These are phyloP conservation scores for Venturiaceae sp. DNA, from an alignment of 2,329 filamentous ascomycete species.

Conservation along the genomic window DNA sequence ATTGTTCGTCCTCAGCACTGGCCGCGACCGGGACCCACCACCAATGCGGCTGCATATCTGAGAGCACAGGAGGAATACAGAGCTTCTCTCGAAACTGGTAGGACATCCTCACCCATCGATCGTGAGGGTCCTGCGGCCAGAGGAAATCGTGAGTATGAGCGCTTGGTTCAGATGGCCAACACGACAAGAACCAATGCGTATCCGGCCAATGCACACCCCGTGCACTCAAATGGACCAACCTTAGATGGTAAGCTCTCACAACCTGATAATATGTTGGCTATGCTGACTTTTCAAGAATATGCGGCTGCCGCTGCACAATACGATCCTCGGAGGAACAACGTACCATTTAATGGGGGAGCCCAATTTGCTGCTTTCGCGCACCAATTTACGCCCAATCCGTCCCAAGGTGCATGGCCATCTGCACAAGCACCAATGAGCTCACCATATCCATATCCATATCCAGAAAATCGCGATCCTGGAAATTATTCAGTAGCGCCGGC, in stretches of 20 bases:
- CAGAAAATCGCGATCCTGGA: neutral
- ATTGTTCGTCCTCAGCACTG: slow-evolving; percentile 39
- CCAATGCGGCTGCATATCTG: neutral
- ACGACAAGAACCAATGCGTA: neutral
- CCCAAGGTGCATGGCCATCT: neutral
- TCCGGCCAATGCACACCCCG: neutral
- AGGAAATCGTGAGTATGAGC: slow-evolving; percentile 5
- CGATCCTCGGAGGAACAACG: neutral
- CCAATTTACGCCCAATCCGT: neutral
- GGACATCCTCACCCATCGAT: neutral
- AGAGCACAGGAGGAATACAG: slow-evolving; percentile 2
- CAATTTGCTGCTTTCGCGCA: slow-evolving; percentile 4
- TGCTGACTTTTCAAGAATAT: neutral
- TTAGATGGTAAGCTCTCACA: neutral
- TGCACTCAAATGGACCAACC: neutral
- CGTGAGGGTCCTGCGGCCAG: slow-evolving; percentile 3
- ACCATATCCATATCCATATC: neutral
- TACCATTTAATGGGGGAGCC: neutral
- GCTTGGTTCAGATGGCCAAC: neutral
- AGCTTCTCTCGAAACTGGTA: neutral
- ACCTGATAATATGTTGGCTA: neutral
- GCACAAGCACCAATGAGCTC: neutral
- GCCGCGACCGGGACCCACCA: neutral
- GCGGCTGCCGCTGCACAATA: neutral
- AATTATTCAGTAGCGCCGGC: slow-evolving; percentile 3